phyloP scores from a whole-genome alignment of 352 stramenopile genomes.

The Aphanomyces invadans region DNA sequence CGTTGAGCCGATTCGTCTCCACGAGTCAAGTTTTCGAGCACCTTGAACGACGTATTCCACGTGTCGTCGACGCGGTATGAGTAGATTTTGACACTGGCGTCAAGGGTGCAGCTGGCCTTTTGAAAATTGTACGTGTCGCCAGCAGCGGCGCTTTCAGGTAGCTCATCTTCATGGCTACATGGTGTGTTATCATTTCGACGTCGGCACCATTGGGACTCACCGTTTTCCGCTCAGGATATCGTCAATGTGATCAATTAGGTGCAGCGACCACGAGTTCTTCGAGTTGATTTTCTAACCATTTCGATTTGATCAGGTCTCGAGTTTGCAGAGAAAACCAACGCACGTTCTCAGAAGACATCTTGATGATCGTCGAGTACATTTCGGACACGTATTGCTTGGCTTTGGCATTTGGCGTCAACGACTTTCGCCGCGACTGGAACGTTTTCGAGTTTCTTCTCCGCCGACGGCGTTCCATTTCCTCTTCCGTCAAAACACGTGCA shows the following conservation, averaged over 20 bases:
- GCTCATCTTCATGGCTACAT: slow-evolving; percentile 30
- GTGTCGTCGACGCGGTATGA: slow-evolving; percentile 98
- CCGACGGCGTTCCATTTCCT: slow-evolving; percentile 53
- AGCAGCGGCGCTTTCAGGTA: slow-evolving; percentile 33
- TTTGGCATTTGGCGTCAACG: slow-evolving; percentile 43
- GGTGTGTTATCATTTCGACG: background rate
- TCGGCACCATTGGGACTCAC: slow-evolving; percentile 22
- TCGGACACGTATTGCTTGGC: slow-evolving; percentile 75
- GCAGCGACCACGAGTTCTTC: slow-evolving; percentile 94
- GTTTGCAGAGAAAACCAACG: slow-evolving; percentile 2
- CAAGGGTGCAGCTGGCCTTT: slow-evolving; percentile 96
- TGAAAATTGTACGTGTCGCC: slow-evolving; percentile 92
- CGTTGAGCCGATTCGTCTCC: slow-evolving; percentile 33
- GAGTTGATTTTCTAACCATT: slow-evolving; percentile 94
- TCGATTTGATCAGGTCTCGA: background rate
- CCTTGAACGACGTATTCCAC: slow-evolving; percentile 94
- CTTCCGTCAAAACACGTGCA: slow-evolving; percentile 29
- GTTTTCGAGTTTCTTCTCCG: slow-evolving; percentile 55
- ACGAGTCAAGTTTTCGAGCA: slow-evolving; percentile 96
- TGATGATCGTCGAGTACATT: slow-evolving; percentile 90
- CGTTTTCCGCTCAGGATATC: slow-evolving; percentile 68
- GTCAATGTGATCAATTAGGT: slow-evolving; percentile 97
- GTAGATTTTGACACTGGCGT: slow-evolving; percentile 99
- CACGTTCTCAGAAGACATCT: slow-evolving; percentile 89
- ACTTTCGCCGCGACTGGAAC: slow-evolving; percentile 63